phyloP scores from a whole-genome alignment of 306 rosid genomes.

The Cucumis sativus region DNA sequence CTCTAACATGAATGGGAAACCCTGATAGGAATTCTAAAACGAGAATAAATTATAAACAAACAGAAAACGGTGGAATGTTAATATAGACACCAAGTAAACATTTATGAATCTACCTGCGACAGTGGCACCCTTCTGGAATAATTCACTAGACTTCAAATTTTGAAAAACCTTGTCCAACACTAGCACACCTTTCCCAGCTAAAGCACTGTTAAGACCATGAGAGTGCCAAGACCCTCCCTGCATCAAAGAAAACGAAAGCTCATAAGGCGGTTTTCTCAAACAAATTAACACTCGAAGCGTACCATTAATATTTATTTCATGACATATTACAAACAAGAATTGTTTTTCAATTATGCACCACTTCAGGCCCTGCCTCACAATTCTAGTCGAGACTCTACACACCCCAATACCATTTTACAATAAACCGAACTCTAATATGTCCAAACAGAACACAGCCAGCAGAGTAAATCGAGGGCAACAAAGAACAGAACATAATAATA shows the following conservation, averaged over 20 bases:
- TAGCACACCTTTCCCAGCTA: conserved; percentile 32
- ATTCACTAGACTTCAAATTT: conserved; percentile 22
- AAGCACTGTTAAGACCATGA: conserved; percentile 22
- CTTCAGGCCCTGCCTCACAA: neutral
- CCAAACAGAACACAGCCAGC: no score
- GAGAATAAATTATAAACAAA: neutral
- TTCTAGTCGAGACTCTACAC: neutral
- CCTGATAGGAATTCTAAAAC: conserved; percentile 23
- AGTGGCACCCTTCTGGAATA: conserved; percentile 26
- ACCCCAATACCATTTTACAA: neutral
- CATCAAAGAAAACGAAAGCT: neutral
- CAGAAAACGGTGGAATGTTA: neutral
- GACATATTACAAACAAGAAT: neutral
- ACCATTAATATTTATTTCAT: neutral
- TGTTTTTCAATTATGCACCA: neutral
- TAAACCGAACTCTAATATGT: no score
- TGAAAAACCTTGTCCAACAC: conserved; percentile 24
- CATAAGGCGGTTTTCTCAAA: neutral
- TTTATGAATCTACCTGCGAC: conserved; percentile 7
- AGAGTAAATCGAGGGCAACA: no score
- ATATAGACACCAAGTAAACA: neutral
- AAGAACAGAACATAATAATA: no score
- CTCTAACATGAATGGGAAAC: conserved; percentile 30
- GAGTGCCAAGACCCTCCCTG: conserved; percentile 13
- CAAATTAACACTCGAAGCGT: neutral